These are phyloP conservation scores for Solanum aculeatissimum DNA, from an alignment of 305 asterid genomes.

Conservation along the genomic window DNA sequence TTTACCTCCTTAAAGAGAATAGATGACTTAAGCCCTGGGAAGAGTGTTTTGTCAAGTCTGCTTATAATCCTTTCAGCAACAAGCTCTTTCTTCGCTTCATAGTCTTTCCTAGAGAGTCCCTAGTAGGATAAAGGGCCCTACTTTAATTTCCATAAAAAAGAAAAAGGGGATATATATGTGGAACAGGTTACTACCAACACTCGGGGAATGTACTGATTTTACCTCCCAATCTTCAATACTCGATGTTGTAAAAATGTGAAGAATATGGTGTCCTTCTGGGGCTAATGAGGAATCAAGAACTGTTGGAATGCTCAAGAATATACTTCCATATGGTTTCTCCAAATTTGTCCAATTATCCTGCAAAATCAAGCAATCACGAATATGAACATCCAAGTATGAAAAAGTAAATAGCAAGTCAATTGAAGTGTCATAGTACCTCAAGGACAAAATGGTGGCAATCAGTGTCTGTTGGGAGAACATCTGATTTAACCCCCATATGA, in stretches of 20 bases:
- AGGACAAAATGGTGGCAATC: constrained; percentile 95
- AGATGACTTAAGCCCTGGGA: constrained; percentile 79
- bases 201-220: not conserved
- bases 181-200: not conserved
- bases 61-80: constrained; percentile 63
- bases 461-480: constrained; percentile 73
- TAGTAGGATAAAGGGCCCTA: constrained; percentile 14
- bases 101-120: constrained; percentile 75
- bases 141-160: not conserved
- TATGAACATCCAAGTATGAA: not conserved
- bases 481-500: constrained; percentile 88
- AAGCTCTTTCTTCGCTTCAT: constrained; percentile 77
- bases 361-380: constrained; percentile 1
- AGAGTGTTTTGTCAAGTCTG: constrained; percentile 80
- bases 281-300: constrained; percentile 85
- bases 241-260: constrained; percentile 87
- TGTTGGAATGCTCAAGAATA: constrained; percentile 96
- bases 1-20: constrained; percentile 75
- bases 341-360: constrained; percentile 80
- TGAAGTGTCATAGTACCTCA: constrained; percentile 45
- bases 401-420: not conserved
- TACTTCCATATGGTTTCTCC: constrained; percentile 80
- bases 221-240: constrained; percentile 98
- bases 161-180: not conserved
- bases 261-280: constrained; percentile 91